Evolutionary conservation across 441 rosid genomes (phyloP), one percentile per base, ranked within the genome.

Genomic region (Eugenia klotzschiana): DNA sequence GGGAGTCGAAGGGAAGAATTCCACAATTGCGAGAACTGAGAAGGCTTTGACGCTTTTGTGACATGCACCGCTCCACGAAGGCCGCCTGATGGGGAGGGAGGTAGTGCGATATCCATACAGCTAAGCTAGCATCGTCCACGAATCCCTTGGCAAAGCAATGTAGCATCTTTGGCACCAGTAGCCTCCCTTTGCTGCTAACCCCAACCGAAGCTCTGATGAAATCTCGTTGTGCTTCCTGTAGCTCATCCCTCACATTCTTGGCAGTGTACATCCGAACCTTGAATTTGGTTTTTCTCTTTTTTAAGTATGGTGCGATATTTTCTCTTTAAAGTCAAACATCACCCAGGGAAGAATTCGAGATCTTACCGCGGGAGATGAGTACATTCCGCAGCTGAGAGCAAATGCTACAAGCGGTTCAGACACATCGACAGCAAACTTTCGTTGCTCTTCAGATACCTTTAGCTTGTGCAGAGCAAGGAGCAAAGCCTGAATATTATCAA

Each of bases 371-470:
- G 99, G 98, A 3, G 97, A 96, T 40, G 98, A 94, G 90, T 94
- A 91, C 93, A 92, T 94, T 88, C 99, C 98, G 2, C 91, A 91
- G 89, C 98, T 94, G 83, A 94, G 94, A 83, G 98, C 95, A 77
- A 96, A 94, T 53, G 94, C 91, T 46, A 92, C 89, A 51, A 92
- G 92, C 51, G 96, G 96, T 83, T 96, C 95, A 58, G 90, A 83
- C 82, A 85, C 57, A 84, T 89, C 89, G 25, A 93, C 79, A 80
- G 94, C 93, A 25, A 89, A 94, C 83, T 91, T 92, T 81, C 86
- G 86, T 86, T 93, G 95, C 85, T 93, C 98, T 46, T 92, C 97
- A 55, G 95, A 91, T 83, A 93, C 87, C 90, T 91, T 93, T 85
- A 94, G 83, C 89, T 93, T 93, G 91, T 93, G 92, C 87, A 95